A percentile compares a stretch with the other conserved stretches of the same genome.
Conservation (phyloP, 352 stramenopile genomes). For the Phytophthora vignae region DNA sequence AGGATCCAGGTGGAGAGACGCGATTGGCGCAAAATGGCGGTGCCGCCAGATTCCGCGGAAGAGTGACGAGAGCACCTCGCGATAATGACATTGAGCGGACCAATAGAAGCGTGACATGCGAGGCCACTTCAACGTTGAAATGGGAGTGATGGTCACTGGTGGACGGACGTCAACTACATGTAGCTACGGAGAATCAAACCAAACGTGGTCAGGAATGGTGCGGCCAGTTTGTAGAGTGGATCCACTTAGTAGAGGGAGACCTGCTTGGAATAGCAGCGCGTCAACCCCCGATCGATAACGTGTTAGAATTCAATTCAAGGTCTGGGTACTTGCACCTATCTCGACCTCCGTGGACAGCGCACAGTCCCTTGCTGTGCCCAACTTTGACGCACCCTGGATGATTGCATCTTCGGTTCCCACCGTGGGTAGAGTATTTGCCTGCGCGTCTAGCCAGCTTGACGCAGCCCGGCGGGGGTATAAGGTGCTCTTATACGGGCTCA, state of each 20-base stretch:
- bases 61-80: neutral
- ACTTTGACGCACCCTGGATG: neutral
- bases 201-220: too few species aligned
- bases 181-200: too few species aligned
- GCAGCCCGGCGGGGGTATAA: too few species aligned
- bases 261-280: too few species aligned
- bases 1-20: slow-evolving; percentile 27
- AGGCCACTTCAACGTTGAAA: too few species aligned
- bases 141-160: too few species aligned
- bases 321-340: neutral
- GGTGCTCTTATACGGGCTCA: too few species aligned
- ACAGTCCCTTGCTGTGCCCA: neutral
- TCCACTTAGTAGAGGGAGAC: too few species aligned
- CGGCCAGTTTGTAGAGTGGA: too few species aligned
- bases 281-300: too few species aligned
- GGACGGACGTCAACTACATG: too few species aligned
- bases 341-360: neutral
- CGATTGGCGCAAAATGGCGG: slow-evolving; percentile 31
- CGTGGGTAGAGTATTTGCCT: neutral
- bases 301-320: too few species aligned
- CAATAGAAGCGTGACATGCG: slow-evolving; percentile 8
- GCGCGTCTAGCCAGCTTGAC: neutral
- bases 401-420: neutral
- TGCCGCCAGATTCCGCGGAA: neutral
- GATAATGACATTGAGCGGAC: slow-evolving; percentile 4